These are phyloP conservation scores for Solanum hybrid DNA, from an alignment of 305 asterid species.

Conservation along the genomic window DNA sequence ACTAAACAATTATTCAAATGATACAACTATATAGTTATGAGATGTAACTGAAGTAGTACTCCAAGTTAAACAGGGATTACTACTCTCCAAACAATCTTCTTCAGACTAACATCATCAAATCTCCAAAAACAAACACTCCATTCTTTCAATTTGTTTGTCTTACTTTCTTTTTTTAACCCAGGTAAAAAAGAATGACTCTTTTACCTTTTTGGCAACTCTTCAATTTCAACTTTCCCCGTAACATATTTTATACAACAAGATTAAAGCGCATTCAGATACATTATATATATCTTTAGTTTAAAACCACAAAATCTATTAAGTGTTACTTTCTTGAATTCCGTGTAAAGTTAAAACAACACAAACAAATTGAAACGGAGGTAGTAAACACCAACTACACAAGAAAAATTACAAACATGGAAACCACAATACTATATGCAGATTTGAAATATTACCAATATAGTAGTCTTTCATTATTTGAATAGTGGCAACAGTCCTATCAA, in stretches of 20 bases:
- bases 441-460: constrained; percentile 44
- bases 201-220: background rate
- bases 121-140: background rate
- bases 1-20: background rate
- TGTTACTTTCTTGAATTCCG: background rate
- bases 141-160: background rate
- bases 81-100: background rate
- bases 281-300: background rate
- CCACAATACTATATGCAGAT: background rate
- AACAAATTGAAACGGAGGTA: background rate
- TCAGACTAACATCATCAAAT: background rate
- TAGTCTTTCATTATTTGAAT: constrained; percentile 47
- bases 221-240: background rate
- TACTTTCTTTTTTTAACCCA: background rate
- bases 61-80: background rate
- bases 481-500: constrained; percentile 64
- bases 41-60: background rate
- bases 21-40: background rate
- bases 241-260: background rate
- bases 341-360: background rate
- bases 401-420: background rate
- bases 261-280: background rate
- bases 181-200: background rate
- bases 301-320: background rate
- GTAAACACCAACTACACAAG: background rate